Conservation (phyloP, 306 rosid genomes). For the Medicago arabica region DNA sequence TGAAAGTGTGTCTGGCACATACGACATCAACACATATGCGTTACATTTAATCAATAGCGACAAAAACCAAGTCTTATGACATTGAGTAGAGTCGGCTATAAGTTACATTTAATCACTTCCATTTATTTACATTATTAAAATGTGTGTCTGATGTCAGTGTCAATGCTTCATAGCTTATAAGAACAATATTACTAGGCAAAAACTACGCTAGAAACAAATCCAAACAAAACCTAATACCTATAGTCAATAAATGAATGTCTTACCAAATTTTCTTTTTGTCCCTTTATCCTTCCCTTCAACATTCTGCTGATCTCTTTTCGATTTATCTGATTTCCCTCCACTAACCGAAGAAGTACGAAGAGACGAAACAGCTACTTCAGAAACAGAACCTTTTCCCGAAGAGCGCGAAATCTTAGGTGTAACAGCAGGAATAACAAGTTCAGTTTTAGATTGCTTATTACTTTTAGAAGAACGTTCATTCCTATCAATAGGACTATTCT, state of each 20-base stretch:
- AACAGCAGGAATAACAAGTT: conserved; percentile 76
- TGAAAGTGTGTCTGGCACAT: neutral
- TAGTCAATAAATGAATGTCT: conserved; percentile 5
- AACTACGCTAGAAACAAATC: neutral
- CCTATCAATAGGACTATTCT: conserved; percentile 58
- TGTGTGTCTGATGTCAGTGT: neutral
- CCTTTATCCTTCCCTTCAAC: conserved; percentile 63
- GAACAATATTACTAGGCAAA: neutral
- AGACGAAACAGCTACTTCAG: conserved; percentile 45
- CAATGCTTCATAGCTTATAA: neutral
- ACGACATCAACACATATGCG: neutral
- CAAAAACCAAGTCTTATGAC: neutral
- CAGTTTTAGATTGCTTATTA: conserved; percentile 59
- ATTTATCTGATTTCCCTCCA: conserved; percentile 55
- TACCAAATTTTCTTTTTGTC: conserved; percentile 82
- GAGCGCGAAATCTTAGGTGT: conserved; percentile 57
- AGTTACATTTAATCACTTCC: too few relatives aligned
- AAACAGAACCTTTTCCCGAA: conserved; percentile 49
- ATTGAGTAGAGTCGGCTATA: too few relatives aligned
- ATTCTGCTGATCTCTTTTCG: conserved; percentile 52
- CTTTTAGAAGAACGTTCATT: conserved; percentile 46
- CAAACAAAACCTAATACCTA: neutral
- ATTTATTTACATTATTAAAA: neutral
- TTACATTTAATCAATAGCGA: neutral
- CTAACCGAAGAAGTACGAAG: conserved; percentile 9